These are phyloP conservation scores for Chenopodium formosanum DNA, from an alignment of 148 eudicot species.

Conservation along the genomic window DNA sequence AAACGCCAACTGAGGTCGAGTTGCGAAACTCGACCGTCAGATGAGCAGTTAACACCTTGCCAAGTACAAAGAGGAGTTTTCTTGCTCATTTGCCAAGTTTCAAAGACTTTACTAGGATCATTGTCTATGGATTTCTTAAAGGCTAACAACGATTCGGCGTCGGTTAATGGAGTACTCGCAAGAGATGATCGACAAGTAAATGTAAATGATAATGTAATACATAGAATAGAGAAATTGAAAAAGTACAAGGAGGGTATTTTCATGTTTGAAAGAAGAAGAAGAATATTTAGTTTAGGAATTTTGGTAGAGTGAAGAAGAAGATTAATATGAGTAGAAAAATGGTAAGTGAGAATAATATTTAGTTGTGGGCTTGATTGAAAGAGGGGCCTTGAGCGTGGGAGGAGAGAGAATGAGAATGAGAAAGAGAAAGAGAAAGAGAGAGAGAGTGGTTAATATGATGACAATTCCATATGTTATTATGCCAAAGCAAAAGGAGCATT, in stretches of 20 bases:
- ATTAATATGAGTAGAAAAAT: background rate
- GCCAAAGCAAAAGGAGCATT: constrained; percentile 39
- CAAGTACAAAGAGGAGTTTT: constrained; percentile 56
- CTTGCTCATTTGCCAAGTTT: constrained; percentile 51
- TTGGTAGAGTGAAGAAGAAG: constrained; percentile 23
- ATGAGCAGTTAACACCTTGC: constrained; percentile 66
- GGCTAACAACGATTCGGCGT: constrained; percentile 49
- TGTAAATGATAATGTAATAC: constrained; percentile 9
- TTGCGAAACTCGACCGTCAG: constrained; percentile 50
- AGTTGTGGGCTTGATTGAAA: constrained; percentile 29
- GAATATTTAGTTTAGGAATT: background rate
- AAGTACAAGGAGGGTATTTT: constrained; percentile 7
- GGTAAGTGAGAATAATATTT: background rate
- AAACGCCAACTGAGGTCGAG: constrained; percentile 67
- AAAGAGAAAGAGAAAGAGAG: constrained; percentile 4
- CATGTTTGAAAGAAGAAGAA: constrained; percentile 17
- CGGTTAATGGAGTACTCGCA: constrained; percentile 39
- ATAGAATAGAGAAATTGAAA: constrained; percentile 25
- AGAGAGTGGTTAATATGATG: constrained; percentile 49
- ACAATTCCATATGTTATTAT: constrained; percentile 38
- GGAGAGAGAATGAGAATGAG: background rate
- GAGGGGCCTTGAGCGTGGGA: constrained; percentile 40
- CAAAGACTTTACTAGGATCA: constrained; percentile 53
- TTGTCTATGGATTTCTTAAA: constrained; percentile 69
- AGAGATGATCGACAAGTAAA: background rate